These are phyloP conservation scores for Pichia deserticola DNA, from an alignment of 805 yeast genomes.

Conservation along the genomic window DNA sequence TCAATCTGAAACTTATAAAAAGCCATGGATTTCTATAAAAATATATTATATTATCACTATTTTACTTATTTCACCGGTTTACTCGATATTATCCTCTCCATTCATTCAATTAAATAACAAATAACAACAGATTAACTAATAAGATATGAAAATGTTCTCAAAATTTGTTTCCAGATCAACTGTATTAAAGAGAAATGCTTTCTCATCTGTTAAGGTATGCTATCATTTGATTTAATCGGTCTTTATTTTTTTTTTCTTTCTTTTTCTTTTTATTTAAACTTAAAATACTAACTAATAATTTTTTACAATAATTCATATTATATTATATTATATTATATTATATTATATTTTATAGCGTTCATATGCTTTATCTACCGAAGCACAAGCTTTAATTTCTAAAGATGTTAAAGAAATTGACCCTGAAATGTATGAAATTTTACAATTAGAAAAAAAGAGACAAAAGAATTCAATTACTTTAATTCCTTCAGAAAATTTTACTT, in stretches of 20 bases:
- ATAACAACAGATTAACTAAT: too few species aligned
- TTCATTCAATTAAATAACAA: too few species aligned
- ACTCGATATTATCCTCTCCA: too few species aligned
- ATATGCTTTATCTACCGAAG: slow-evolving; percentile 42
- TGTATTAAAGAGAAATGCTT: neutral
- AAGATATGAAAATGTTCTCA: neutral
- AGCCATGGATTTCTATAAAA: too few species aligned
- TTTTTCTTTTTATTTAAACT: too few species aligned
- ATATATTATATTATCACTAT: too few species aligned
- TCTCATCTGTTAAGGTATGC: slow-evolving; percentile 3
- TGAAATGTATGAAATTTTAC: slow-evolving; percentile 73
- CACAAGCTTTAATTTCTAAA: slow-evolving; percentile 50
- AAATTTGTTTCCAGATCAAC: slow-evolving; percentile 4
- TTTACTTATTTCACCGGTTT: too few species aligned
- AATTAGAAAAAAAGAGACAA: slow-evolving; percentile 77
- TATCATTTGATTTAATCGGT: too few species aligned
- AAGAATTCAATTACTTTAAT: slow-evolving; percentile 86
- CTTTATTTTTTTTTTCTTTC: too few species aligned
- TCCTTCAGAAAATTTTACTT: slow-evolving; percentile 94
- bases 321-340: too few species aligned
- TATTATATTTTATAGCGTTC: slow-evolving; percentile 20
- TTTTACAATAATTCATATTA: neutral
- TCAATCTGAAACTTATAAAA: too few species aligned
- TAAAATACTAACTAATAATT: neutral
- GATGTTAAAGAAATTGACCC: slow-evolving; percentile 69